Evolutionary conservation across 2,329 filamentous ascomycete species (phyloP), one percentile per base, ranked within the genome.

Genomic region (Trichoderma sp.): DNA sequence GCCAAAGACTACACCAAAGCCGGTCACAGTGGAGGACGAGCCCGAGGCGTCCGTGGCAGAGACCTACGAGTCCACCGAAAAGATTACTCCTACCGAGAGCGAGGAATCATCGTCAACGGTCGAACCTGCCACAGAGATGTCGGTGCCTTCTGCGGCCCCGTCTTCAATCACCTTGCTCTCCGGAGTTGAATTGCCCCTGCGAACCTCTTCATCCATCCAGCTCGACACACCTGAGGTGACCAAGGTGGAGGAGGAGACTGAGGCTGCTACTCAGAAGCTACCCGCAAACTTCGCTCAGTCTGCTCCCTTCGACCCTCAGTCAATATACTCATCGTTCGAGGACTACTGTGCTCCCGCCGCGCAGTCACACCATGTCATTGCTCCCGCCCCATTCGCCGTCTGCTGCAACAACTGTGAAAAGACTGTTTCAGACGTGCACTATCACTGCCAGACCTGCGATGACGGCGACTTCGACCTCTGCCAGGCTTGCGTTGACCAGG

Each of bases 401-500:
- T 97, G 93, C 85, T 99, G 96, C 88, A 98, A 99, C 84, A 88
- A 89, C 80, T 99, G 96, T 82, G 92, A 94, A 76, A 86, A 85
- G 73, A 89, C 90, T 56, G 94, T 98, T 77, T 88, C 91, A 32
- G 90, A 94, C 76, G 88, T 90, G 66, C 95, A 99, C 82, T 99
- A 93, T 82, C 96, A 99, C 83, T 99, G 97, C 86, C 93, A 93
- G 75, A 93, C 92, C 72, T 99, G 96, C 80, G 94, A 98, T 75
- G 89, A 92, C 71, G 96, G 95, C 53, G 96, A 99, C 81, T 99
- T 95, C 78, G 96, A 99, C 79, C 88, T 99, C 34, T 99, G 97
- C 86, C 87, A 90, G 74, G 82, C 85, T 6, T 99, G 96, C 78
- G 89, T 98, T 62, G 87, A 90, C 64, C 84, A 86, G 56, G 95